Percentiles rank a stretch among this genome's conserved stretches.
Evolutionary conservation across 176 grass and related monocot genomes (phyloP).

Genomic region (Musa beccarii): DNA sequence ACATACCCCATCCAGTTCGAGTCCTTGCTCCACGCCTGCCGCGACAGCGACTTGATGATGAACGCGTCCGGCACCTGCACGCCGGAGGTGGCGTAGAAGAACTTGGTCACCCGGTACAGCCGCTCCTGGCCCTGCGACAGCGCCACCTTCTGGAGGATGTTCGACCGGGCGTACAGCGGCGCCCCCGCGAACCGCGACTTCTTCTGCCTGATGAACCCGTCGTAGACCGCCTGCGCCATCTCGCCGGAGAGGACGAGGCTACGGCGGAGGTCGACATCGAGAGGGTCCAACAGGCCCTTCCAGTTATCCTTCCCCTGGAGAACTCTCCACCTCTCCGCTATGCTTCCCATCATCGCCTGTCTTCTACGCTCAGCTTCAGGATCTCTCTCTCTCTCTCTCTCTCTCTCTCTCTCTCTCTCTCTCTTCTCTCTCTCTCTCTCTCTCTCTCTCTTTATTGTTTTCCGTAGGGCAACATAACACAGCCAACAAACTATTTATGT

Average conservation of each 20-base stretch:
- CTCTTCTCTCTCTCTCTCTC: too few relatives aligned
- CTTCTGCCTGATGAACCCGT: conserved; percentile 55
- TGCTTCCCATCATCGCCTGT: conserved; percentile 31
- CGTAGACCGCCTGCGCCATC: conserved; percentile 61
- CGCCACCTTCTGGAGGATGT: conserved; percentile 49
- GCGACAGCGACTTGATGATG: conserved; percentile 46
- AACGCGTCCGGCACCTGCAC: conserved; percentile 63
- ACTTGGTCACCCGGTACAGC: conserved; percentile 67
- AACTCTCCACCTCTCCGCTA: conserved; percentile 61
- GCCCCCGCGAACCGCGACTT: conserved; percentile 68
- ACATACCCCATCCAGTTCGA: conserved; percentile 96
- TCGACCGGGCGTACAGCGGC: conserved; percentile 41
- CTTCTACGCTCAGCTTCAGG: too few relatives aligned
- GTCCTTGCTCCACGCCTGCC: conserved; percentile 56
- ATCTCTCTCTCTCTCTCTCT: too few relatives aligned
- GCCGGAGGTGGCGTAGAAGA: conserved; percentile 75
- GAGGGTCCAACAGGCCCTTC: conserved; percentile 66
- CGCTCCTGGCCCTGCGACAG: conserved; percentile 33
- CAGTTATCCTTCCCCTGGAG: conserved; percentile 56
- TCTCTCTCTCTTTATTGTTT: too few relatives aligned
- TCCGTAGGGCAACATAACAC: too few relatives aligned
- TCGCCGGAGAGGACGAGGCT: conserved; percentile 78
- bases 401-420: too few relatives aligned
- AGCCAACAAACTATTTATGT: too few relatives aligned
- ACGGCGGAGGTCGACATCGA: conserved; percentile 53